phyloP scores from a whole-genome alignment of 495 filamentous ascomycete species.

The Letharia lupina region DNA sequence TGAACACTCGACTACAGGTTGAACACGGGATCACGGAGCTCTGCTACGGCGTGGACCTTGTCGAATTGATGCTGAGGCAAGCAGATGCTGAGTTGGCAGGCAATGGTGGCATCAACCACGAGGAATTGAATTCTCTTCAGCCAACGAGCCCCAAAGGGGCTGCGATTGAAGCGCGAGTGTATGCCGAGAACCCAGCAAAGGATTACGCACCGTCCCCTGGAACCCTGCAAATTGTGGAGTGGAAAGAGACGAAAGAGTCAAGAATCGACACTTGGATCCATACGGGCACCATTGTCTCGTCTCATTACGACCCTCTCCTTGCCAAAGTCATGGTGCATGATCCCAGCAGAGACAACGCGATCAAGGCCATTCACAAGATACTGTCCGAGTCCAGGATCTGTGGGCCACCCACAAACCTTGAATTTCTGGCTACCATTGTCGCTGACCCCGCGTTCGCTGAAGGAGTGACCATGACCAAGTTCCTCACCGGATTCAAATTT shows the following conservation, averaged over 20 bases:
- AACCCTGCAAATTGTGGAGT: conserved; percentile 47
- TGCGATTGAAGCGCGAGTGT: conserved; percentile 54
- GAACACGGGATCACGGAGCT: conserved; percentile 60
- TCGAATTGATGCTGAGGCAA: conserved; percentile 47
- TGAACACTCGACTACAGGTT: conserved; percentile 61
- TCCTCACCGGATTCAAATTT: conserved; percentile 43
- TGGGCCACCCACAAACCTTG: conserved; percentile 50
- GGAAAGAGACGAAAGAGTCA: conserved; percentile 35
- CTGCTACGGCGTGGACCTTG: conserved; percentile 51
- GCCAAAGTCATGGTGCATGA: conserved; percentile 53
- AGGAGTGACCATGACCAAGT: conserved; percentile 49
- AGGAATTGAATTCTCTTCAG: conserved; percentile 31
- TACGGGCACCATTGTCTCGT: conserved; percentile 44
- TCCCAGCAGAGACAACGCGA: conserved; percentile 34
- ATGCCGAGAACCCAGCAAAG: conserved; percentile 51
- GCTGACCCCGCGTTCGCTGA: conserved; percentile 32
- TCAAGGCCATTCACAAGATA: conserved; percentile 37
- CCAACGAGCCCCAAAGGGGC: conserved; percentile 32
- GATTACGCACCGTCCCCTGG: conserved; percentile 52
- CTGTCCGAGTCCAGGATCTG: conserved; percentile 39
- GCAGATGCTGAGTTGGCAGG: conserved; percentile 39
- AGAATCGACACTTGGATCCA: conserved; percentile 58
- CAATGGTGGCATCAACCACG: conserved; percentile 33
- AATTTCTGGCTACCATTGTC: conserved; percentile 44
- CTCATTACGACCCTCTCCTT: conserved; percentile 54